Conservation (phyloP, 768 basidiomycete species). For the Cystofilobasidium ferigula region DNA sequence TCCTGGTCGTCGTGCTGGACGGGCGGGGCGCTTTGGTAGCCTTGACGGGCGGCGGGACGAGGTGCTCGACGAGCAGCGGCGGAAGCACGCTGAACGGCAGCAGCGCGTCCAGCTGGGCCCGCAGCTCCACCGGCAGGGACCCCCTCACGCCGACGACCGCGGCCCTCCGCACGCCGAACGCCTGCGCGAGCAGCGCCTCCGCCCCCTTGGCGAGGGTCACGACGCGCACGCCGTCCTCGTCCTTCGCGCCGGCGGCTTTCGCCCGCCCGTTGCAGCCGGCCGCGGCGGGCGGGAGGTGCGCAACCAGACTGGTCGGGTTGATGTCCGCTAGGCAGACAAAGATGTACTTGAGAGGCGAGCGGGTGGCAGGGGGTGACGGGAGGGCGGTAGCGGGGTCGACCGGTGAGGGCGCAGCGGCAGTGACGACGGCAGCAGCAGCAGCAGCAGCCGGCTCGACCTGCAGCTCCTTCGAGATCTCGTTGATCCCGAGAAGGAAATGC, state of each 20-base stretch:
- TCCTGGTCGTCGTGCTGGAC: not conserved
- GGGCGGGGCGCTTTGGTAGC: not conserved
- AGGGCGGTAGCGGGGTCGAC: not conserved
- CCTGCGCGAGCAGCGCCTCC: conserved; percentile 7
- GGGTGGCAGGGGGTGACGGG: not conserved
- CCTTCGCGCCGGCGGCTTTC: not conserved
- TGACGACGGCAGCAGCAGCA: not conserved
- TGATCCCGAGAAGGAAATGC: not conserved
- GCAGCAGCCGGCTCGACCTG: not conserved
- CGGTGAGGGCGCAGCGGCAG: not conserved
- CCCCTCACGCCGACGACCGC: not conserved
- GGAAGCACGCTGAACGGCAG: not conserved
- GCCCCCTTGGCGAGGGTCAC: conserved; percentile 2
- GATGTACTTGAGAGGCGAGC: not conserved
- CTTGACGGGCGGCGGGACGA: not conserved
- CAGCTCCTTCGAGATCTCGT: not conserved
- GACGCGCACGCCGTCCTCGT: not conserved
- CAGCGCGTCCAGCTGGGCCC: not conserved
- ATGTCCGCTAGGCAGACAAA: conserved; percentile 17
- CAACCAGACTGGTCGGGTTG: conserved; percentile 12
- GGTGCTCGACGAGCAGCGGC: not conserved
- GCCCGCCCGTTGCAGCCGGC: conserved; percentile 10
- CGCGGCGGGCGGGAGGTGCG: conserved; percentile 10
- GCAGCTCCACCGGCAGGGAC: not conserved
- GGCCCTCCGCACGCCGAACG: not conserved